Conservation (phyloP, 345 rosid genomes). For the Pugionium cornutum region DNA sequence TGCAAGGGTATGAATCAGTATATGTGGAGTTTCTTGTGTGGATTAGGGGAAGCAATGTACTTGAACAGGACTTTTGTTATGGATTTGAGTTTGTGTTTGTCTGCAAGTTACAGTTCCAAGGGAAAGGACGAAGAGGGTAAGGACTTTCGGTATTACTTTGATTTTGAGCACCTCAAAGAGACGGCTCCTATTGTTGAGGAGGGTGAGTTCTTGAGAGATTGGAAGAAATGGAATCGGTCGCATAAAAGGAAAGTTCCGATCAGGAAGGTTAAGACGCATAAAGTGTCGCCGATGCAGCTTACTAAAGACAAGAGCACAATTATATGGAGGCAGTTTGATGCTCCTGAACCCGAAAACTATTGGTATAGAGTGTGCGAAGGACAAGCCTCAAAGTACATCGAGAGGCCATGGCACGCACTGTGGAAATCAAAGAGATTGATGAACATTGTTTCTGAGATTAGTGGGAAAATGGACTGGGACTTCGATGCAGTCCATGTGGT, state of each 20-base stretch:
- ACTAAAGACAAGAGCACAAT: slow-evolving; percentile 75
- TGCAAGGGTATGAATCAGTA: slow-evolving; percentile 97
- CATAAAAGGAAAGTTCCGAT: slow-evolving; percentile 74
- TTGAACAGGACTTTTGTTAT: slow-evolving; percentile 87
- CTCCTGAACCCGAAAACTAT: slow-evolving; percentile 82
- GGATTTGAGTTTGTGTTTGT: slow-evolving; percentile 83
- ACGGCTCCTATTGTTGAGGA: slow-evolving; percentile 76
- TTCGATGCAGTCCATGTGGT: slow-evolving; percentile 86
- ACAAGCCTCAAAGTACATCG: slow-evolving; percentile 62
- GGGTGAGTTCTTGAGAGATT: slow-evolving; percentile 68
- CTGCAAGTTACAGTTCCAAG: slow-evolving; percentile 59
- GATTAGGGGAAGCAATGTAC: slow-evolving; percentile 90
- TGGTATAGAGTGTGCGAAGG: slow-evolving; percentile 98
- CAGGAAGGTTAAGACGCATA: slow-evolving; percentile 69
- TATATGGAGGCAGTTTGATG: slow-evolving; percentile 89
- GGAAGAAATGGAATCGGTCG: slow-evolving; percentile 81
- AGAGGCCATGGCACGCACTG: slow-evolving; percentile 81
- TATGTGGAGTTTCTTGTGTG: slow-evolving; percentile 95
- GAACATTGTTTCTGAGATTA: slow-evolving; percentile 81
- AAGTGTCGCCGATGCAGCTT: slow-evolving; percentile 68
- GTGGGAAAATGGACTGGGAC: slow-evolving; percentile 96
- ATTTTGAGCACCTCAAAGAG: slow-evolving; percentile 90
- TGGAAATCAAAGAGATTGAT: slow-evolving; percentile 97
- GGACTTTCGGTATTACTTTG: slow-evolving; percentile 84
- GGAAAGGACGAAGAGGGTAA: slow-evolving; percentile 82